phyloP scores from a whole-genome alignment of 495 filamentous ascomycete genomes.

The Annulohypoxylon bovei region DNA sequence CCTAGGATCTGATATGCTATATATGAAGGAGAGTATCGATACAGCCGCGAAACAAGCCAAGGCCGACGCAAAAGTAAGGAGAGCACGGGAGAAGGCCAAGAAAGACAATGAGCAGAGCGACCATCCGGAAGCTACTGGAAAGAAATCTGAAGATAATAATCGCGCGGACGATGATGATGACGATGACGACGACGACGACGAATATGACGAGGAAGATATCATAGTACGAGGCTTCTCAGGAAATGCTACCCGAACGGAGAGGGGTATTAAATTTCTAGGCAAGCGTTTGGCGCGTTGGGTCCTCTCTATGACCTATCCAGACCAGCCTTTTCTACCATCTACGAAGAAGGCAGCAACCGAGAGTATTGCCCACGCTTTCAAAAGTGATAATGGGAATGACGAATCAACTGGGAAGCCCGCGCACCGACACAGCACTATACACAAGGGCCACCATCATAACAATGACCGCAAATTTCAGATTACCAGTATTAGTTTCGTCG shows the following conservation, averaged over 20 bases:
- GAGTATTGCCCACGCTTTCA: conserved; percentile 50
- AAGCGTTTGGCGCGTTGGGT: conserved; percentile 94
- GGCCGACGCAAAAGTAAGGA: conserved; percentile 66
- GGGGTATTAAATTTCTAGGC: conserved; percentile 95
- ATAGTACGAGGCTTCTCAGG: conserved; percentile 92
- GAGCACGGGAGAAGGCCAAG: conserved; percentile 55
- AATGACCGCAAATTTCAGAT: conserved; percentile 79
- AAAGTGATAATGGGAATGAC: conserved; percentile 42
- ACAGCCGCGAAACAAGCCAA: conserved; percentile 76
- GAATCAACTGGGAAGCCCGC: conserved; percentile 49
- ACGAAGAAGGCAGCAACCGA: conserved; percentile 62
- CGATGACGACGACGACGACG: conserved; percentile 53
- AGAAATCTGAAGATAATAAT: conserved; percentile 64
- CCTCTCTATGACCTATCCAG: conserved; percentile 87
- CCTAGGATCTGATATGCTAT: conserved; percentile 96
- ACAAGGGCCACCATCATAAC: conserved; percentile 44
- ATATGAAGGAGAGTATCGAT: conserved; percentile 96
- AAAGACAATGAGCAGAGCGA: conserved; percentile 12
- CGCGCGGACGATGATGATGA: conserved; percentile 54
- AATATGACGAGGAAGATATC: conserved; percentile 81
- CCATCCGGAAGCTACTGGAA: conserved; percentile 20
- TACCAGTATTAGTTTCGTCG: conserved; percentile 95
- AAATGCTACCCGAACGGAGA: conserved; percentile 90
- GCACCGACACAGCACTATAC: conserved; percentile 66
- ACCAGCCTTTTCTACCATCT: conserved; percentile 82